Conservation (phyloP, 768 basidiomycete genomes). For the Mycena vulgaris region DNA sequence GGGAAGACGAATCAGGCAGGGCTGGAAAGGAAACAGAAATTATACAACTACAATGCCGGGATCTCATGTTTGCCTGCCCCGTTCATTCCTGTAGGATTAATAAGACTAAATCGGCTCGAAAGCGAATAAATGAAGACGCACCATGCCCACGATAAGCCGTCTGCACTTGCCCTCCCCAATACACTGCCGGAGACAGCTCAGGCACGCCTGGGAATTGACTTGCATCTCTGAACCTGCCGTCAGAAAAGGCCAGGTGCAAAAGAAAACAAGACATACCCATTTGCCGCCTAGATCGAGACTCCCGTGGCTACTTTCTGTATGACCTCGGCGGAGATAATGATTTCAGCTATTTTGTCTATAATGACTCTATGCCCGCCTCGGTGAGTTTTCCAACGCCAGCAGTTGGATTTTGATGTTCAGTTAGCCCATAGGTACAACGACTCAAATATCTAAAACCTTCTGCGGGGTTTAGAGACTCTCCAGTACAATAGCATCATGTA, state of each 20-base stretch:
- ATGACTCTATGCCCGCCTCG: neutral
- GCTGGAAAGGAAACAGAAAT: no score
- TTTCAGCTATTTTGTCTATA: conserved; percentile 5
- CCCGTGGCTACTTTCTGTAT: neutral
- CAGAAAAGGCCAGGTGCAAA: neutral
- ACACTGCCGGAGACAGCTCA: neutral
- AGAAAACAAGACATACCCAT: neutral
- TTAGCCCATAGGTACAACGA: neutral
- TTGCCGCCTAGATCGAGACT: neutral
- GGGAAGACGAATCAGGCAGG: neutral
- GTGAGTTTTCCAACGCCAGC: neutral
- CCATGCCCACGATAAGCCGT: neutral
- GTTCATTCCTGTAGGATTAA: neutral
- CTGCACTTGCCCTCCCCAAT: neutral
- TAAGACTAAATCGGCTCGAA: neutral
- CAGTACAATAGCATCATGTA: conserved; percentile 16
- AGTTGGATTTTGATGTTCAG: neutral
- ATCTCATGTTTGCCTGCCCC: neutral
- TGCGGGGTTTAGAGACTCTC: neutral
- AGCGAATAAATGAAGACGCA: neutral
- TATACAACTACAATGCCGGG: neutral
- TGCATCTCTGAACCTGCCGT: no score
- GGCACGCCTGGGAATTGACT: neutral
- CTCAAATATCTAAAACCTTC: neutral
- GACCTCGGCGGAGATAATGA: conserved; percentile 5